Conservation (phyloP, 2,329 filamentous ascomycete species). For the Sphaerulina musiva region DNA sequence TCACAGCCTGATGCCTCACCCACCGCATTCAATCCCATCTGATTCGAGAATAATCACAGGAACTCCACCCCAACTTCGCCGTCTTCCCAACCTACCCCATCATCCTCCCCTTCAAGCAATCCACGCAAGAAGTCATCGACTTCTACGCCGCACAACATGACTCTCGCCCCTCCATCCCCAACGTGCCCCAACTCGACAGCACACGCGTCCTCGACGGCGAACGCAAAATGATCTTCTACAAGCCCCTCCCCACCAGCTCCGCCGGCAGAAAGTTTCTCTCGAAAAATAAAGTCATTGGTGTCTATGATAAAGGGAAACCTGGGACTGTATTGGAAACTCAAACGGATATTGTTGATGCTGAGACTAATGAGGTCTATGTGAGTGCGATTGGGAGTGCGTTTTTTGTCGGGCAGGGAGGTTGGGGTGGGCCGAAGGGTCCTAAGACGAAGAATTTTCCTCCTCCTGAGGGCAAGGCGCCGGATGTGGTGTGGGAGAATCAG, state of each 20-base stretch:
- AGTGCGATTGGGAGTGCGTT: slow-evolving; percentile 65
- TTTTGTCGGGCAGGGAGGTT: slow-evolving; percentile 72
- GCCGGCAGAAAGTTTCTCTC: slow-evolving; percentile 65
- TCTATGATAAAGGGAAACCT: slow-evolving; percentile 84
- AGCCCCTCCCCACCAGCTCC: slow-evolving; percentile 65
- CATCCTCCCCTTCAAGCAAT: slow-evolving; percentile 76
- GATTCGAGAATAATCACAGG: slow-evolving; percentile 31
- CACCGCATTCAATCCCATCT: slow-evolving; percentile 38
- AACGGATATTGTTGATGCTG: slow-evolving; percentile 65
- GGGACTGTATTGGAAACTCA: slow-evolving; percentile 71
- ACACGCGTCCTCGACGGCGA: slow-evolving; percentile 75
- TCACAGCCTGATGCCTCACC: too few species aligned
- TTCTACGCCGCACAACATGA: slow-evolving; percentile 63
- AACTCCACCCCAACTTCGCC: slow-evolving; percentile 77
- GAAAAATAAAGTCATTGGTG: slow-evolving; percentile 64
- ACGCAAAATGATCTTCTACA: slow-evolving; percentile 64
- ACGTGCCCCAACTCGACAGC: slow-evolving; percentile 68
- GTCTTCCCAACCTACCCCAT: slow-evolving; percentile 86
- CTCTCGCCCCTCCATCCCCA: slow-evolving; percentile 54
- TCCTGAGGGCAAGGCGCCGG: slow-evolving; percentile 63
- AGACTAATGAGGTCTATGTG: slow-evolving; percentile 63
- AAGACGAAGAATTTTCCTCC: slow-evolving; percentile 72
- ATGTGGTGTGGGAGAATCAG: slow-evolving; percentile 63
- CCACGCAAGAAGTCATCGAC: slow-evolving; percentile 59
- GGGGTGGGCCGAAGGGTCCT: slow-evolving; percentile 49